Conservation (phyloP, 352 stramenopile genomes). For the Halophytophthora batemanensis region DNA sequence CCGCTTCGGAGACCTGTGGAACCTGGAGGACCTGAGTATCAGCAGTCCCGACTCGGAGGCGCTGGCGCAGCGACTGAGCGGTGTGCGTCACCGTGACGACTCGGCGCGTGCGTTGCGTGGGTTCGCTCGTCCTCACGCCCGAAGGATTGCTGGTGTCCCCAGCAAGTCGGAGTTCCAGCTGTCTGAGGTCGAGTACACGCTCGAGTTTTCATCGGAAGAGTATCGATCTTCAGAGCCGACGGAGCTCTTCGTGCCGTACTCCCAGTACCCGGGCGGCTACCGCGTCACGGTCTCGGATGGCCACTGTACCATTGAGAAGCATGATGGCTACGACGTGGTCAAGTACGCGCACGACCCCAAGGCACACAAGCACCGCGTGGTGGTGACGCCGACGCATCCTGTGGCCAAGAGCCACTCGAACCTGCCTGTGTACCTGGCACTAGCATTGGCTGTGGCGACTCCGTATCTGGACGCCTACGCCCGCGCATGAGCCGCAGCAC, state of each 20-base stretch:
- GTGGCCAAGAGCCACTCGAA: too few relatives aligned
- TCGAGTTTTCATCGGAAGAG: slow-evolving; percentile 40
- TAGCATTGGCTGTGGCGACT: too few relatives aligned
- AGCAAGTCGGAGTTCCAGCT: slow-evolving; percentile 50
- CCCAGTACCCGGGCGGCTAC: slow-evolving; percentile 31
- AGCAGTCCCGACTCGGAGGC: slow-evolving; percentile 44
- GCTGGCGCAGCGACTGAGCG: slow-evolving; percentile 21
- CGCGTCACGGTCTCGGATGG: slow-evolving; percentile 32
- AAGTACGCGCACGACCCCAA: slow-evolving; percentile 33
- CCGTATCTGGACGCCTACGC: too few relatives aligned
- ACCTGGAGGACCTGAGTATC: slow-evolving; percentile 81
- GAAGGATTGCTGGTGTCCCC: slow-evolving; percentile 57
- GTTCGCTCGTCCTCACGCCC: slow-evolving; percentile 64
- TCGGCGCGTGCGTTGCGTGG: slow-evolving; percentile 42
- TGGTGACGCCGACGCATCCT: slow-evolving; percentile 27
- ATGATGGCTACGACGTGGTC: slow-evolving; percentile 48
- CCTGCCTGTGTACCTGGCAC: too few relatives aligned
- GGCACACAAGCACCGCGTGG: slow-evolving; percentile 27
- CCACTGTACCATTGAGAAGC: slow-evolving; percentile 33
- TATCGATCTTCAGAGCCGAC: slow-evolving; percentile 4
- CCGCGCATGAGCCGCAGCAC: too few relatives aligned
- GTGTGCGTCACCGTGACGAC: slow-evolving; percentile 31
- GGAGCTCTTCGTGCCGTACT: slow-evolving; percentile 36
- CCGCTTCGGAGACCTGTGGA: slow-evolving; percentile 82
- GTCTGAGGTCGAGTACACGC: slow-evolving; percentile 43